Percentiles rank a stretch among this genome's conserved stretches.
Conservation (phyloP, 1,284 basidiomycete genomes). For the Macrocystidia cucumis region DNA sequence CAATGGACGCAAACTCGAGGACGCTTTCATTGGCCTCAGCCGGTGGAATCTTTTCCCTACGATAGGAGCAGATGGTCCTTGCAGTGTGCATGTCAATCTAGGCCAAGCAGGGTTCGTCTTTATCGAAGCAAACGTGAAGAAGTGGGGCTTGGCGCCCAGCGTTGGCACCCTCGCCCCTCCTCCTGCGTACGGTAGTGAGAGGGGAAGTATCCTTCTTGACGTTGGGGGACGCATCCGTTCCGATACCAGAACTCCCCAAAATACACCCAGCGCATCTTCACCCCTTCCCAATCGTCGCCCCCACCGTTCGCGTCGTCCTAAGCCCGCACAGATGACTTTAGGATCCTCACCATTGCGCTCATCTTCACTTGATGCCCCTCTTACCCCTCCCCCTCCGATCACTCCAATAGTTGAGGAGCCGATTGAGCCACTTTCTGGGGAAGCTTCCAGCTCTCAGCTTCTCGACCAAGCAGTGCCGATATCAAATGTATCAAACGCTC, state of each 20-base stretch:
- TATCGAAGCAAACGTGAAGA: constrained; percentile 97
- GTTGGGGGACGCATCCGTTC: constrained; percentile 63
- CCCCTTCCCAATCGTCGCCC: constrained; percentile 44
- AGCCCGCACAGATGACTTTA: constrained; percentile 30
- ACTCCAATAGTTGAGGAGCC: constrained; percentile 67
- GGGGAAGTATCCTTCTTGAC: constrained; percentile 89
- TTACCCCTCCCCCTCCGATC: constrained; percentile 65
- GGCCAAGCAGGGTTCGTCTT: constrained; percentile 96
- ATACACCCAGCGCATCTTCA: constrained; percentile 39
- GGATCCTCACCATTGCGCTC: constrained; percentile 57
- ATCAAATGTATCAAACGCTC: not conserved
- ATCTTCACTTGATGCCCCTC: constrained; percentile 27
- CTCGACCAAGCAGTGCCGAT: constrained; percentile 8
- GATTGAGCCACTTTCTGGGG: constrained; percentile 30
- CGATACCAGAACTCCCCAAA: constrained; percentile 31
- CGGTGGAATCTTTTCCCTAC: constrained; percentile 92
- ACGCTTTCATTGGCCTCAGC: constrained; percentile 85
- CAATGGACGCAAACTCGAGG: constrained; percentile 92
- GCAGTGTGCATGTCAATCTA: constrained; percentile 91
- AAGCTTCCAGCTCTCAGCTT: constrained; percentile 38
- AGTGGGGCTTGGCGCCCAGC: constrained; percentile 95
- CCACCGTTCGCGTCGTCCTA: constrained; percentile 52
- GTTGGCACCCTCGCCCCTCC: constrained; percentile 92
- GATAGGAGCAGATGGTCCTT: constrained; percentile 89
- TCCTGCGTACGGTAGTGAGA: constrained; percentile 91